phyloP scores from a whole-genome alignment of 2,329 filamentous ascomycete species.

The Beauveria asiatica region DNA sequence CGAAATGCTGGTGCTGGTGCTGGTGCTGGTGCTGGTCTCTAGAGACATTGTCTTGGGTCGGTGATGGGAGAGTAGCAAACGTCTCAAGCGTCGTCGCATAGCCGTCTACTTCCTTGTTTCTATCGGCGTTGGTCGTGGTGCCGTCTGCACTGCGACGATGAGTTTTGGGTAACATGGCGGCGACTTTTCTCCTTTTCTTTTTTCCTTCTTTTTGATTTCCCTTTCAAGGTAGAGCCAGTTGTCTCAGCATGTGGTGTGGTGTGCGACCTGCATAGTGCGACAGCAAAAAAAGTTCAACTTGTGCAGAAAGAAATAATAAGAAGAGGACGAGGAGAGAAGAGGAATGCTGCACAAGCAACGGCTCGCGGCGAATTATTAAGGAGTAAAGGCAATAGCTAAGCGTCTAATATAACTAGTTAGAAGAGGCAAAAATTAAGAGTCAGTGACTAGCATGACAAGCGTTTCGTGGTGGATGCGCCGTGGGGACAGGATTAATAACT shows the following conservation, averaged over 20 bases:
- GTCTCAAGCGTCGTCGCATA: not conserved
- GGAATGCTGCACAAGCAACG: not conserved
- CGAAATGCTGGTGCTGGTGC: not conserved
- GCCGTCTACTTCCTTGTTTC: not conserved
- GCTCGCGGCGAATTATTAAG: not conserved
- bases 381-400: not conserved
- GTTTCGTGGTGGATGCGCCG: not conserved
- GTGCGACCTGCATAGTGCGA: not conserved
- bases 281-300: not conserved
- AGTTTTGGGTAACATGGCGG: not conserved
- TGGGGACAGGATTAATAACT: not conserved
- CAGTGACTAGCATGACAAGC: not conserved
- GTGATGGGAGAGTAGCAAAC: not conserved
- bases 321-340: too few relatives aligned
- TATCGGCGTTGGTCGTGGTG: constrained; percentile 1
- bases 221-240: not conserved
- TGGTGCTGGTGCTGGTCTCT: not conserved
- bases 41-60: not conserved
- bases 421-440: not conserved
- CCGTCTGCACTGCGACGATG: not conserved
- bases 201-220: too few relatives aligned
- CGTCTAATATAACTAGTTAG: not conserved
- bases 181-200: not conserved
- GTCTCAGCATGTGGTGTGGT: not conserved
- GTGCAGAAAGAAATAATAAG: too few relatives aligned